Base-by-base conservation (phyloP, 768 basidiomycete genomes). In the Leucogyrophana mollusca region DNA sequence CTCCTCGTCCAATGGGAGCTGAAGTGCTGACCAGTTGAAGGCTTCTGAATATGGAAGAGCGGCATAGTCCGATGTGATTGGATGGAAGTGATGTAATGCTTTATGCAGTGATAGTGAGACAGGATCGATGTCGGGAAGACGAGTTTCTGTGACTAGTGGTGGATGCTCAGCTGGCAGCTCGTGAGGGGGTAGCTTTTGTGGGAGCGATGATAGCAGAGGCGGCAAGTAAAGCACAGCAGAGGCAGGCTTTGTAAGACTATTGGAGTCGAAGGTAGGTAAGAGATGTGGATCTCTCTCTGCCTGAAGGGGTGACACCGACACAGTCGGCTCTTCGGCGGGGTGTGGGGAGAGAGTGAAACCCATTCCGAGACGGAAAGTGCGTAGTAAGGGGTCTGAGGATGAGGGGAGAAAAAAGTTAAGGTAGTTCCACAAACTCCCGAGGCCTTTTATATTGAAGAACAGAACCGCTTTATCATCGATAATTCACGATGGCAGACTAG, bases 21-120 rank as follows among this genome's bases (percentile, higher is more conserved):
- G 59, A 2, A 95, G 71, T 36, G 87, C 77, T 14, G 65, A 57
- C 94, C 94, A 98, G 64, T 96, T 96, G 73, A 98, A 98, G 2
- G 90, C 88, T 21, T 82, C 72, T 2, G 69, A 68, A 56, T 95
- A 98, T 4, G 81, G 72, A 3, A 64, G 65, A 9, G 50, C 56
- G 0, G 91, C 85, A 52, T 95, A 96, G 25, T 80, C 62, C 11
- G 60, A 59, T 7, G 72, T 77, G 32, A 70, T 56, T 0, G 90
- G 90, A 17, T 58, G 73, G 68, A 96, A 94, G 38, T 73, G 62
- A 57, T 94, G 90, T 34, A 96, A 68, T 0, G 90, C 89, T 61
- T 83, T 86, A 65, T 97, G 94, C 7, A 97, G 69, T 0, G 87
- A 87, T 23, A 94, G 64, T 6, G 91, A 93, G 3, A 79, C 85